phyloP scores from a whole-genome alignment of 2,329 filamentous ascomycete species.

The Blastomyces silverae region DNA sequence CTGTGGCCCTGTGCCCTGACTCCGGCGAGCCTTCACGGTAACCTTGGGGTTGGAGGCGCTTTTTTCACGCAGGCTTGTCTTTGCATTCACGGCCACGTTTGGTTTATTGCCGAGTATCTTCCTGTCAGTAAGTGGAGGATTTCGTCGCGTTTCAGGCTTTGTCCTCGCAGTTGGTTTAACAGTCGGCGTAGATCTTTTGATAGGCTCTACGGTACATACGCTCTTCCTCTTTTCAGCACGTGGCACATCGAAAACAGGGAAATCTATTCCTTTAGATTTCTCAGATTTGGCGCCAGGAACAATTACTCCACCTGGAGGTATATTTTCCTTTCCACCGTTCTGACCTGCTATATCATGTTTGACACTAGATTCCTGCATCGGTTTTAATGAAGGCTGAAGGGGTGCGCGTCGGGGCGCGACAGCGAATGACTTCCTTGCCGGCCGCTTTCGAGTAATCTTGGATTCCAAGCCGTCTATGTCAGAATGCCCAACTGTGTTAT shows the following conservation, averaged over 20 bases:
- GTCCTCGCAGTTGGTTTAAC: neutral
- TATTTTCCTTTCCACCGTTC: slow-evolving; percentile 57
- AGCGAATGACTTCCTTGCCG: slow-evolving; percentile 24
- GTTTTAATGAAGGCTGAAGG: slow-evolving; percentile 40
- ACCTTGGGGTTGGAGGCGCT: neutral
- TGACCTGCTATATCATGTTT: slow-evolving; percentile 46
- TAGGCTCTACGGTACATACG: slow-evolving; percentile 12
- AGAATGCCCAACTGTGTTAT: slow-evolving; percentile 19
- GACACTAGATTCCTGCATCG: slow-evolving; percentile 38
- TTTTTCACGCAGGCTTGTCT: slow-evolving; percentile 11
- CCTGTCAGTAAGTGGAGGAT: slow-evolving; percentile 16
- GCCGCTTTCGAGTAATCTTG: slow-evolving; percentile 31
- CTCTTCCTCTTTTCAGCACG: slow-evolving; percentile 30
- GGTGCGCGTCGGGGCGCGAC: slow-evolving; percentile 36
- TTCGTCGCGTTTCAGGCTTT: slow-evolving; percentile 16
- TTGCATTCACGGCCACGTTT: slow-evolving; percentile 13
- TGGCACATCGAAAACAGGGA: slow-evolving; percentile 18
- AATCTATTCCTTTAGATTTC: slow-evolving; percentile 19
- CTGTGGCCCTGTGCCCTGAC: neutral
- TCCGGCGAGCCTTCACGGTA: neutral
- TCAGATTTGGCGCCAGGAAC: slow-evolving; percentile 20
- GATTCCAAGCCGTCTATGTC: slow-evolving; percentile 33
- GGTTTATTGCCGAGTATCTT: slow-evolving; percentile 19
- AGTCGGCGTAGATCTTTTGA: neutral
- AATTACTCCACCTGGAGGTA: slow-evolving; percentile 45